Conservation (phyloP, 768 basidiomycete genomes). For the Galerina sulciceps region DNA sequence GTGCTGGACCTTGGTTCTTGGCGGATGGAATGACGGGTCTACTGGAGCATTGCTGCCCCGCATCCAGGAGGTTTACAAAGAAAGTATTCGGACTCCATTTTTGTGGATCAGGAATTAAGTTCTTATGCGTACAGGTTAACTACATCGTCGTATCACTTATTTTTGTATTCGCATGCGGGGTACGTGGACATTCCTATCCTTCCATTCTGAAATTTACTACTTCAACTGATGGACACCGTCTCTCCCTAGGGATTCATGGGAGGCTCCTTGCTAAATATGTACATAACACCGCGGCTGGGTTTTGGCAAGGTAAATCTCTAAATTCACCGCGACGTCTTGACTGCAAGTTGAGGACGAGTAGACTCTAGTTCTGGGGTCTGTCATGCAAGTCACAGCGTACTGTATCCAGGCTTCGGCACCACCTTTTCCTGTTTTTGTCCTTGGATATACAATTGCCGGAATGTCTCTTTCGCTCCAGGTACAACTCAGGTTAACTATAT, state of each 20-base stretch:
- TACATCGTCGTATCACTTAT: conserved; percentile 62
- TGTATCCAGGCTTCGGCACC: conserved; percentile 55
- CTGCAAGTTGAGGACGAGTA: neutral
- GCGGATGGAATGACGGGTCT: conserved; percentile 81
- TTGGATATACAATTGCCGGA: conserved; percentile 21
- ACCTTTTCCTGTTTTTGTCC: conserved; percentile 65
- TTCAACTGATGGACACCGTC: neutral
- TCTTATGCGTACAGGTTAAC: conserved; percentile 35
- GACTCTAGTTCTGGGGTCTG: conserved; percentile 40
- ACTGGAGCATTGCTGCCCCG: conserved; percentile 76
- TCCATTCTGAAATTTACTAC: neutral
- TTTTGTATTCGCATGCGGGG: conserved; percentile 49
- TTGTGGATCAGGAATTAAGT: too few species aligned
- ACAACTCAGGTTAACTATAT: neutral
- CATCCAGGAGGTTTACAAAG: conserved; percentile 61
- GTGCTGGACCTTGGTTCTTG: conserved; percentile 61
- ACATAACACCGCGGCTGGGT: conserved; percentile 37
- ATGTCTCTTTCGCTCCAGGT: conserved; percentile 1
- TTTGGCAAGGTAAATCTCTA: conserved; percentile 44
- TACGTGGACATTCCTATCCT: conserved; percentile 20
- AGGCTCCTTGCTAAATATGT: conserved; percentile 44
- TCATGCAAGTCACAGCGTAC: conserved; percentile 57
- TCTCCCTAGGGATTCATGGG: conserved; percentile 42
- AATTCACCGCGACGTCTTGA: neutral
- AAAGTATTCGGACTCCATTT: conserved; percentile 26